A percentile compares a stretch with the other conserved stretches of the same genome.
phyloP scores from a whole-genome alignment of 2,329 filamentous ascomycete genomes.

The Apiospora rasikravindrae region DNA sequence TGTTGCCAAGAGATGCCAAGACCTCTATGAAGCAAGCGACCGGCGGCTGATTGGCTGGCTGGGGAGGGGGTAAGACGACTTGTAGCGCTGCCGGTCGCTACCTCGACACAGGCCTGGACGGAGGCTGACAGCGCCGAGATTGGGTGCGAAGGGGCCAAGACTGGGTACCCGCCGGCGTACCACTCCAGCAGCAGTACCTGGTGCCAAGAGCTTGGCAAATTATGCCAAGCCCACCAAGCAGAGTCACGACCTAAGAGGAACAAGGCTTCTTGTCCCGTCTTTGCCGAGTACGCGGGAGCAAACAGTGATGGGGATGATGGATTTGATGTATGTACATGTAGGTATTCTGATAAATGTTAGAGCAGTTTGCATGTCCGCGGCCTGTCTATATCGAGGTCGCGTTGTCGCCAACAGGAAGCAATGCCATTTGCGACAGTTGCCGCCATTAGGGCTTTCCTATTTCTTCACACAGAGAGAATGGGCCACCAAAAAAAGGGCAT shows the following conservation, averaged over 20 bases:
- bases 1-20: slow-evolving; percentile 15
- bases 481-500: neutral
- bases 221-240: slow-evolving; percentile 16
- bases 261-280: slow-evolving; percentile 17
- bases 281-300: slow-evolving; percentile 15
- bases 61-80: slow-evolving; percentile 10
- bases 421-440: neutral
- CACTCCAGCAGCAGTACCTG: neutral
- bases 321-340: slow-evolving; percentile 2
- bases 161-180: neutral
- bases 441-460: neutral
- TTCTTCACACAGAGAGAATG: neutral
- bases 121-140: neutral
- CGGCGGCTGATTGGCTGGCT: neutral
- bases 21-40: slow-evolving; percentile 15
- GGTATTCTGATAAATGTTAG: no score
- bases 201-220: slow-evolving; percentile 7
- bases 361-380: neutral
- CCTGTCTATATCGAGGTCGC: neutral
- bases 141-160: neutral
- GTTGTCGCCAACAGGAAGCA: neutral
- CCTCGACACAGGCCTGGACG: neutral
- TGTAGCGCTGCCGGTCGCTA: neutral
- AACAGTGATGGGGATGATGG: slow-evolving; percentile 11
- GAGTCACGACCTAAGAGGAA: slow-evolving; percentile 17